Evolutionary conservation across 371 early-diverging fungal species (phyloP).

Genomic region (Dinochytrium kinnereticum): DNA sequence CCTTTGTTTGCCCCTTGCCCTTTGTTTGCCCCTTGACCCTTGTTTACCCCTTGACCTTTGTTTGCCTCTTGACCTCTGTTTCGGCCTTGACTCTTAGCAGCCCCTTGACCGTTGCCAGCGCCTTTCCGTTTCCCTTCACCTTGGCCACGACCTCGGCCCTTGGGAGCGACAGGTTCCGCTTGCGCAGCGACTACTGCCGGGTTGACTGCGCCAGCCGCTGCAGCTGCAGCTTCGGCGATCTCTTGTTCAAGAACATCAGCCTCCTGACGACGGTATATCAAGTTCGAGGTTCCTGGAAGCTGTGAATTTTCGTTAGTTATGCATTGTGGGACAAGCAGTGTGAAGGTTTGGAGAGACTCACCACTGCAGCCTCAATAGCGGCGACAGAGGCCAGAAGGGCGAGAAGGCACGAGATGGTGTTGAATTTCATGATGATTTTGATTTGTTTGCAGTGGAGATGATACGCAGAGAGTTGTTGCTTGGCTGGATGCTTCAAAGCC

Average conservation of each 20-base stretch:
- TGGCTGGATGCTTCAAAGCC: no score
- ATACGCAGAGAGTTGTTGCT: not conserved
- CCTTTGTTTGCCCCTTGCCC: conserved; percentile 2
- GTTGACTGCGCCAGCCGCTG: not conserved
- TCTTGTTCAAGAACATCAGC: not conserved
- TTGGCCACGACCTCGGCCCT: not conserved
- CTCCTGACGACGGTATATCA: not conserved
- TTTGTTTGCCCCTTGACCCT: not conserved
- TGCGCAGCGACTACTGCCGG: not conserved
- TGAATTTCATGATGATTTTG: not conserved
- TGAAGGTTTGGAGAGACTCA: no score
- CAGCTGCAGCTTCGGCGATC: not conserved
- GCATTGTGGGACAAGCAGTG: not conserved
- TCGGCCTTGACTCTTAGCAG: conserved; percentile 3
- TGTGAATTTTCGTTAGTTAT: not conserved
- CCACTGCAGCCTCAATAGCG: not conserved
- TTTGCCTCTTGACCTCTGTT: not conserved
- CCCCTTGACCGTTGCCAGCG: not conserved
- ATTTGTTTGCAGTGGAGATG: not conserved
- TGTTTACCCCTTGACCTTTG: not conserved
- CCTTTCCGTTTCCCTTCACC: not conserved
- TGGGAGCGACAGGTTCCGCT: not conserved
- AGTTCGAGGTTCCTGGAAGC: not conserved
- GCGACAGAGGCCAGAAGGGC: not conserved
- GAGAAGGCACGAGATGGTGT: not conserved